These are phyloP conservation scores for Xylaria intraflava DNA, from an alignment of 495 filamentous ascomycete genomes.

Conservation along the genomic window DNA sequence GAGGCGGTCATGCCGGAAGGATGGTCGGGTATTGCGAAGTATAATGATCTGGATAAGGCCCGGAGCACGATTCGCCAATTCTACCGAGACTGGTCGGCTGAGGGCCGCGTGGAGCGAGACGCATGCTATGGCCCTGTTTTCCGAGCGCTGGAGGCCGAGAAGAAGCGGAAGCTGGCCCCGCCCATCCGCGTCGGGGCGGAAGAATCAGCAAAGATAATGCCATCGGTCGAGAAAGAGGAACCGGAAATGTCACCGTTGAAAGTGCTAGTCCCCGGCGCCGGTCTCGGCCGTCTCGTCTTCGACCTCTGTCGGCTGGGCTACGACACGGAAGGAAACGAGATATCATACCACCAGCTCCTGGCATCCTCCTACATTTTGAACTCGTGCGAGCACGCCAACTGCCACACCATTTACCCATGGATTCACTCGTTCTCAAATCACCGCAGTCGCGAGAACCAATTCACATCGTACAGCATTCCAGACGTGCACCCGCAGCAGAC, in stretches of 20 bases:
- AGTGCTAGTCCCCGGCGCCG: slow-evolving; percentile 75
- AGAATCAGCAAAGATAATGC: slow-evolving; percentile 4
- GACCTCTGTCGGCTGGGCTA: slow-evolving; percentile 75
- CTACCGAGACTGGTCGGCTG: slow-evolving; percentile 89
- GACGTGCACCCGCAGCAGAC: slow-evolving; percentile 64
- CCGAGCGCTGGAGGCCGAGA: slow-evolving; percentile 51
- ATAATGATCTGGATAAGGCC: slow-evolving; percentile 78
- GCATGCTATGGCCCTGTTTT: slow-evolving; percentile 71
- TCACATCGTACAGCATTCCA: slow-evolving; percentile 62
- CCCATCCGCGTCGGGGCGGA: neutral
- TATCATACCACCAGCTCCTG: slow-evolving; percentile 87
- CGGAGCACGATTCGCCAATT: slow-evolving; percentile 85
- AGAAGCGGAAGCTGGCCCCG: slow-evolving; percentile 25
- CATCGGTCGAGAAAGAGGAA: slow-evolving; percentile 12
- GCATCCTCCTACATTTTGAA: slow-evolving; percentile 86
- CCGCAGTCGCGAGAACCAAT: slow-evolving; percentile 58
- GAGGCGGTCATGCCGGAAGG: slow-evolving; percentile 33
- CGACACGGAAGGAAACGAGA: slow-evolving; percentile 82
- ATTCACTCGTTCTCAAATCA: slow-evolving; percentile 78
- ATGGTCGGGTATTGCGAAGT: slow-evolving; percentile 61
- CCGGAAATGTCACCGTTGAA: slow-evolving; percentile 31
- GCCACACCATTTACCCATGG: slow-evolving; percentile 72
- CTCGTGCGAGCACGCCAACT: slow-evolving; percentile 31
- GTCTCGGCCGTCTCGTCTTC: slow-evolving; percentile 71
- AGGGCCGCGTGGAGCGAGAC: slow-evolving; percentile 64